Conservation (phyloP, 768 basidiomycete species). For the Suillus sp. region DNA sequence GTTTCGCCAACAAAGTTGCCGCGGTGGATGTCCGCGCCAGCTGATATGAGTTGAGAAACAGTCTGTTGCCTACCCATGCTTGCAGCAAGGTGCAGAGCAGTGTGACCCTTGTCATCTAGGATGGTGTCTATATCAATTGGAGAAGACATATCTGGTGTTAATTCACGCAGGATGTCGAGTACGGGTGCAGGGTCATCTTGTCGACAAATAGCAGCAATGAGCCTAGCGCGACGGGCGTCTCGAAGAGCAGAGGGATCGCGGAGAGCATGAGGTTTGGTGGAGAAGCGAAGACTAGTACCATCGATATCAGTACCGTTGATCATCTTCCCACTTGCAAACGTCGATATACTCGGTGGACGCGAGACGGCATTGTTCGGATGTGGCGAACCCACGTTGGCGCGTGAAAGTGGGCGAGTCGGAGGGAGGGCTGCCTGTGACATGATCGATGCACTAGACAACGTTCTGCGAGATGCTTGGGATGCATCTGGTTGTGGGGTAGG, state of each 20-base stretch:
- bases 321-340: conserved; percentile 44
- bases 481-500: conserved; percentile 38
- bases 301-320: conserved; percentile 46
- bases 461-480: conserved; percentile 22
- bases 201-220: conserved; percentile 67
- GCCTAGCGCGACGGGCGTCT: conserved; percentile 58
- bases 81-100: conserved; percentile 90
- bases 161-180: conserved; percentile 66
- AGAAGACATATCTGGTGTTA: conserved; percentile 45
- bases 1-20: conserved; percentile 96
- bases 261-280: conserved; percentile 62
- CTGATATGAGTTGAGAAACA: conserved; percentile 67
- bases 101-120: conserved; percentile 93
- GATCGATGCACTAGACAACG: conserved; percentile 11
- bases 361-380: conserved; percentile 48
- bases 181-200: conserved; percentile 67
- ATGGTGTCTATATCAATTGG: conserved; percentile 72
- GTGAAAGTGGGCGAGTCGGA: conserved; percentile 36
- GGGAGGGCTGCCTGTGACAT: conserved; percentile 20
- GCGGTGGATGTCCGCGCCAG: conserved; percentile 85
- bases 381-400: conserved; percentile 35
- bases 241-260: conserved; percentile 55
- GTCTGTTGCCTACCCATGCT: conserved; percentile 74
- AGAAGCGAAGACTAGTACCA: conserved; percentile 55
- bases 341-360: conserved; percentile 47